Evolutionary conservation across 2,329 filamentous ascomycete species (phyloP), one percentile per base, ranked within the genome.

Genomic region (Fusarium sp.): DNA sequence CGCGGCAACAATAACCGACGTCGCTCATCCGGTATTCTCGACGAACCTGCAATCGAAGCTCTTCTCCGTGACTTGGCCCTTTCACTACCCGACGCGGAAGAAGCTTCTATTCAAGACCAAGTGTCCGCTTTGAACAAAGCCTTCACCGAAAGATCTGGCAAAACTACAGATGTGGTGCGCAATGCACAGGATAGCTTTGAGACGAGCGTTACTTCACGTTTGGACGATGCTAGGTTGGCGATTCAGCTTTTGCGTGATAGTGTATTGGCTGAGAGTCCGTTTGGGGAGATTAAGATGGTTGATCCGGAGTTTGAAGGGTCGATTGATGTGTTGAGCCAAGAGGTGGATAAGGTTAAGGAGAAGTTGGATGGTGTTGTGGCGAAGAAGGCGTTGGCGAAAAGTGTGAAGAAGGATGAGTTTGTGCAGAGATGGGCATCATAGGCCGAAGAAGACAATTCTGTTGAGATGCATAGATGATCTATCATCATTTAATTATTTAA

Each of bases 161-260:
- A 88, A 74, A 79, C 83, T 1, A 80, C 81, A 18, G 85, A 84
- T 23, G 83, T 89, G 10, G 81, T 82, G 4, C 79, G 77, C 9
- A 85, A 82, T 68, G 81, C 85, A 0, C 88, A 90, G 71, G 83
- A 85, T 19, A 83, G 84, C 1, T 86, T 88, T n/a, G 89, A 90
- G 75, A 73, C 71, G 1, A 80, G 79, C 0, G 80, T 84, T 0
- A 80, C 81, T 2, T 77, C 81, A 2, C 83, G 86, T 15, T 74
- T 90, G 1, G 79, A 83, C 1, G 88, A 90, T 66, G 83, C 84
- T 0, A 82, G 83, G 23, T 77, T 82, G 6, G 88, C 88, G 0
- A 75, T 89, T 3, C 85, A 87, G 69, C 75, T 88, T 13, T 77
- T 90, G 21, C 80, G 83, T 9, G 87, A 88, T 65, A 88, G 85